Percentiles rank a stretch among this genome's conserved stretches.
Conservation (phyloP, 441 rosid genomes). For the Caryocar brasiliense region DNA sequence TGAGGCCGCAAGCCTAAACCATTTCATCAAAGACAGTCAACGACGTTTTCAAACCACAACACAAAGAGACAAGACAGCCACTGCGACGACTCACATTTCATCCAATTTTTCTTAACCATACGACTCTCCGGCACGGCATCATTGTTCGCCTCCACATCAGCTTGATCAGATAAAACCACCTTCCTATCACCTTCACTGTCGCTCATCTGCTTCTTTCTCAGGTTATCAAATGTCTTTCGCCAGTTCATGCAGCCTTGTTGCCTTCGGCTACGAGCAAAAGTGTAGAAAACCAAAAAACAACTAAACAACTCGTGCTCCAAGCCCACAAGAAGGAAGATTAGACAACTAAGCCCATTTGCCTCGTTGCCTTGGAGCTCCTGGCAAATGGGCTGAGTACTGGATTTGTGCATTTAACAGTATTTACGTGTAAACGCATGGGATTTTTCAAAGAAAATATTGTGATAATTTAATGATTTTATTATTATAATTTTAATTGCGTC, state of each 20-base stretch:
- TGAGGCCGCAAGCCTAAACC: slow-evolving; percentile 58
- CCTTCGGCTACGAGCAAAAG: slow-evolving; percentile 48
- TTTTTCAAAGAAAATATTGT: too few relatives aligned
- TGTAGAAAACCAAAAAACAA: too few relatives aligned
- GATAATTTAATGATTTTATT: too few relatives aligned
- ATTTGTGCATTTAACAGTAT: too few relatives aligned
- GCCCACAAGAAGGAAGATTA: too few relatives aligned
- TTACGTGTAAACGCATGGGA: too few relatives aligned
- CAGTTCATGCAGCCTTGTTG: slow-evolving; percentile 71
- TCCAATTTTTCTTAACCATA: slow-evolving; percentile 34
- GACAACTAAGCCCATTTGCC: too few relatives aligned
- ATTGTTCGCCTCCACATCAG: slow-evolving; percentile 6
- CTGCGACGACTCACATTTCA: slow-evolving; percentile 40
- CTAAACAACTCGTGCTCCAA: too few relatives aligned
- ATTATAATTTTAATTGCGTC: too few relatives aligned
- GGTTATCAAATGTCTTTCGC: slow-evolving; percentile 60
- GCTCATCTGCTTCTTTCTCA: slow-evolving; percentile 34
- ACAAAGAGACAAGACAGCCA: background rate
- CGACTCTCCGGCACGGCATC: slow-evolving; percentile 5
- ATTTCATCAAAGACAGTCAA: slow-evolving; percentile 20
- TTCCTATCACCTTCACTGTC: slow-evolving; percentile 22
- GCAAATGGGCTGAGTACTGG: too few relatives aligned
- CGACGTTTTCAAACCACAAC: slow-evolving; percentile 7
- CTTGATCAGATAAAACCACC: slow-evolving; percentile 17
- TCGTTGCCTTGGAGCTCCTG: too few relatives aligned